These are phyloP conservation scores for Paramecium tetraurelia DNA, from an alignment of 73 alveolate species.

Conservation along the genomic window DNA sequence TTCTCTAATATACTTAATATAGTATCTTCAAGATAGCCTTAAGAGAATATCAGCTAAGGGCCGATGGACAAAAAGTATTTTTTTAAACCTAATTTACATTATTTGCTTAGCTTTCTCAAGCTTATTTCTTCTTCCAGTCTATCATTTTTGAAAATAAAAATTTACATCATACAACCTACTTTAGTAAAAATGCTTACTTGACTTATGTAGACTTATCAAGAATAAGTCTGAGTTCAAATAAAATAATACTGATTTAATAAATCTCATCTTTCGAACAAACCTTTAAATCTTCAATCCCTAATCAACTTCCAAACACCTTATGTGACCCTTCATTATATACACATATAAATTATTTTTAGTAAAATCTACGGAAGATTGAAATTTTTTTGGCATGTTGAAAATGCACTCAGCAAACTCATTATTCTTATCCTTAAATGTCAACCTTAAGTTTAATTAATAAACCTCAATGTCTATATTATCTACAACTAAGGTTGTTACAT, in stretches of 20 bases:
- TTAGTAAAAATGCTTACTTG: not conserved
- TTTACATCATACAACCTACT: not conserved
- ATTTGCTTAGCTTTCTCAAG: not conserved
- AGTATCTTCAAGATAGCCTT: not conserved
- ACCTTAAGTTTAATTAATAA: too few relatives aligned
- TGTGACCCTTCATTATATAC: not conserved
- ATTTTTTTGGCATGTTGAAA: not conserved
- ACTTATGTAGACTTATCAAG: not conserved
- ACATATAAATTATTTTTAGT: not conserved
- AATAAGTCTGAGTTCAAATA: not conserved
- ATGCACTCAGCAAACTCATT: not conserved
- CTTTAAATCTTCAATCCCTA: not conserved
- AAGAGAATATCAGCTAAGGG: not conserved
- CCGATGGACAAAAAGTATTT: not conserved
- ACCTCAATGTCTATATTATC: not conserved
- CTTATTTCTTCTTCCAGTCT: not conserved
- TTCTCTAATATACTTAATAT: not conserved
- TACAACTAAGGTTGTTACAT: not conserved
- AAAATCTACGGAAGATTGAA: not conserved
- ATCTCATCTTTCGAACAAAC: not conserved
- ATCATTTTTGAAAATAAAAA: not conserved
- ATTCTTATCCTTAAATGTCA: not conserved
- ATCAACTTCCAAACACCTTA: not conserved
- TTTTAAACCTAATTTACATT: not conserved
- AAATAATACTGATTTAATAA: not conserved